Evolutionary conservation across 148 eudicot genomes (phyloP).

Genomic region (Nyssa sinensis): DNA sequence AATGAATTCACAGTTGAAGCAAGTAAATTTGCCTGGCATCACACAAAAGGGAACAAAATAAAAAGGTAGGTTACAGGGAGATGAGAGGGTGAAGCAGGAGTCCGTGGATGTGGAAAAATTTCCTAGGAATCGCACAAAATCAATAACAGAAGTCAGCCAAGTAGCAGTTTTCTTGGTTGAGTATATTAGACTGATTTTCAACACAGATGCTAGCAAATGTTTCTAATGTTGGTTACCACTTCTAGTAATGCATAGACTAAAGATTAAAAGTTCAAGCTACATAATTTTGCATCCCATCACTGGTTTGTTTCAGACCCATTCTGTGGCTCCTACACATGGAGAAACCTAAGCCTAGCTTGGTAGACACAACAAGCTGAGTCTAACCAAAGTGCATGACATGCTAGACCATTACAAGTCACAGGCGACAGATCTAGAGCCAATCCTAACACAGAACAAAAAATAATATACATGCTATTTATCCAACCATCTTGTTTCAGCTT

Average conservation of each 20-base stretch:
- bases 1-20: too few relatives aligned
- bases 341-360: not conserved
- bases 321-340: not conserved
- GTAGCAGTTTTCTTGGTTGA: not conserved
- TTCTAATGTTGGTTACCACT: not conserved
- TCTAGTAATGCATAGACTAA: not conserved
- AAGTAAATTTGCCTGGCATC: too few relatives aligned
- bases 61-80: not conserved
- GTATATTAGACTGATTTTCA: not conserved
- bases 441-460: not conserved
- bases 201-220: not conserved
- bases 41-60: not conserved
- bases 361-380: not conserved
- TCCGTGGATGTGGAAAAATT: not conserved
- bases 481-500: not conserved
- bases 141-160: not conserved
- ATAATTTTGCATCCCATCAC: slow-evolving; percentile 5
- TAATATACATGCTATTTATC: not conserved
- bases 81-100: not conserved
- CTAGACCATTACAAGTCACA: not conserved
- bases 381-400: not conserved
- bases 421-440: not conserved
- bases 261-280: not conserved
- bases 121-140: not conserved
- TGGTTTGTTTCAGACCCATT: not conserved